Conservation (phyloP, 306 rosid genomes). For the Rosa rugosa region DNA sequence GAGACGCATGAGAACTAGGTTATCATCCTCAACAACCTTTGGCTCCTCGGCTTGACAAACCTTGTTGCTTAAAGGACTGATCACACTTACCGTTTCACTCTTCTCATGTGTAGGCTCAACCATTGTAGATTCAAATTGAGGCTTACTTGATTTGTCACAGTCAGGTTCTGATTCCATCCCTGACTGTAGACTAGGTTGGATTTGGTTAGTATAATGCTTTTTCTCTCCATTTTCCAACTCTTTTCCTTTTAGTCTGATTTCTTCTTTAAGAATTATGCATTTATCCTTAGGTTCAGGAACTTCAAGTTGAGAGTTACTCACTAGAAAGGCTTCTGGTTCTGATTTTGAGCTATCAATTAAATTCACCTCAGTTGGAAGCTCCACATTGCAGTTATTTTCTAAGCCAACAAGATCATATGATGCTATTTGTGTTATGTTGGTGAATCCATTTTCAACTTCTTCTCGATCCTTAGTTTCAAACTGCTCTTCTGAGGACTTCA, state of each 20-base stretch:
- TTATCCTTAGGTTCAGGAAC: slow-evolving; percentile 37
- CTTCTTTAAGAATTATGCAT: slow-evolving; percentile 32
- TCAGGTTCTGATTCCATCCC: slow-evolving; percentile 22
- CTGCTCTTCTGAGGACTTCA: slow-evolving; percentile 4
- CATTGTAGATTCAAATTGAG: slow-evolving; percentile 11
- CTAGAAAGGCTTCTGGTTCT: slow-evolving; percentile 29
- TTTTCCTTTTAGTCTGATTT: slow-evolving; percentile 23
- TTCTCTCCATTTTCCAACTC: slow-evolving; percentile 35
- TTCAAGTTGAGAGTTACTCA: slow-evolving; percentile 19
- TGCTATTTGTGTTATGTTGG: slow-evolving; percentile 8
- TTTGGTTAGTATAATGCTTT: slow-evolving; percentile 19
- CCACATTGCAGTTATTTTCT: slow-evolving; percentile 14
- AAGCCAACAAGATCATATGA: slow-evolving; percentile 13
- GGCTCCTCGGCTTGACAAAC: slow-evolving; percentile 28
- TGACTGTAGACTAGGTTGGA: slow-evolving; percentile 29
- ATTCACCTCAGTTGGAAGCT: slow-evolving; percentile 25
- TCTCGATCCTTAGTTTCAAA: slow-evolving; percentile 23
- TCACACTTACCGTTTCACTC: slow-evolving; percentile 14
- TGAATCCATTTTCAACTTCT: slow-evolving; percentile 23
- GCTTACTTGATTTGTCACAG: slow-evolving; percentile 11
- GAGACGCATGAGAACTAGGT: slow-evolving; percentile 21
- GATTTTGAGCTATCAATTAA: slow-evolving; percentile 21
- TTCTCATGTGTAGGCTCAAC: slow-evolving; percentile 25
- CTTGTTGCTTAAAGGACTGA: slow-evolving; percentile 19
- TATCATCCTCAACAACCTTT: slow-evolving; percentile 23